Evolutionary conservation across 139 green algal species (phyloP).

Genomic region (Picochlorum sp.): DNA sequence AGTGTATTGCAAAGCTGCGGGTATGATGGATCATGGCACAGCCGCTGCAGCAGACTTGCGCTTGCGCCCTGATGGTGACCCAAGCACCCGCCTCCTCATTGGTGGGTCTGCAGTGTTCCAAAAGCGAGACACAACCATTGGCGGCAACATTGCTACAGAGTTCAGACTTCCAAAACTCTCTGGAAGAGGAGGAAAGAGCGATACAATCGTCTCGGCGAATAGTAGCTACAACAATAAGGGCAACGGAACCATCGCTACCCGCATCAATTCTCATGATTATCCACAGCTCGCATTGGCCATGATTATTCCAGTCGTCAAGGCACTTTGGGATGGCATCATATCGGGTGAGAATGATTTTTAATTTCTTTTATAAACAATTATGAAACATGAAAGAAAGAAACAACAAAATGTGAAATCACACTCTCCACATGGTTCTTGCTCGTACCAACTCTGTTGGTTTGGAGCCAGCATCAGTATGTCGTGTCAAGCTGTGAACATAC

Average conservation of each 20-base stretch:
- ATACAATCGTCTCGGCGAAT: constrained; percentile 23
- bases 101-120: constrained; percentile 53
- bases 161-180: constrained; percentile 26
- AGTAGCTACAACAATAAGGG: constrained; percentile 30
- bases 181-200: constrained; percentile 16
- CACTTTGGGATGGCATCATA: constrained; percentile 15
- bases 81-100: constrained; percentile 41
- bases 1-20: constrained; percentile 22
- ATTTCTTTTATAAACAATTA: too few relatives aligned
- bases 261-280: constrained; percentile 31
- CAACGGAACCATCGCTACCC: constrained; percentile 13
- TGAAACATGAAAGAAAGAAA: too few relatives aligned
- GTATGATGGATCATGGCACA: constrained; percentile 20
- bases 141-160: constrained; percentile 49
- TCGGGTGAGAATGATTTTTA: too few relatives aligned
- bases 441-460: constrained; percentile 61
- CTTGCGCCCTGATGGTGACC: constrained; percentile 26
- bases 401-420: too few relatives aligned
- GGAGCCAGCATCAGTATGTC: constrained; percentile 32
- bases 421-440: constrained; percentile 53
- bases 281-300: constrained; percentile 19
- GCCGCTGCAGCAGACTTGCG: constrained; percentile 22
- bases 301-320: constrained; percentile 20
- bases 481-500: constrained; percentile 45
- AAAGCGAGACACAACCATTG: constrained; percentile 46